These are phyloP conservation scores for Fusarium nygamai DNA, from an alignment of 2,329 filamentous ascomycete genomes.

Conservation along the genomic window DNA sequence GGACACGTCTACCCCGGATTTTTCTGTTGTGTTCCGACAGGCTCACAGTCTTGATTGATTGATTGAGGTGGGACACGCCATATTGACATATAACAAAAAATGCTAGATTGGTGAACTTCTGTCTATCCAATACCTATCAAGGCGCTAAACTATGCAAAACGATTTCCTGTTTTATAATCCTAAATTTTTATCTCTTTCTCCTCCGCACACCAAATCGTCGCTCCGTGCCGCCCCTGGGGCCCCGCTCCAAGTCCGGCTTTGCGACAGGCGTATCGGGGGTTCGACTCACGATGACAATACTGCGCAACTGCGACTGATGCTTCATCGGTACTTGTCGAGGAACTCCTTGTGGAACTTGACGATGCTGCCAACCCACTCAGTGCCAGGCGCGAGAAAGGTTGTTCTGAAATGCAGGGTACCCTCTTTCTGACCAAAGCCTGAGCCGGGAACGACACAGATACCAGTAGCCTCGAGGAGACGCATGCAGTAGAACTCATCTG, in stretches of 20 bases:
- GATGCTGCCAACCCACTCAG: constrained; percentile 90
- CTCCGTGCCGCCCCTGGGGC: constrained; percentile 2
- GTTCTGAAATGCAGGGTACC: constrained; percentile 94
- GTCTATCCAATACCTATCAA: constrained; percentile 26
- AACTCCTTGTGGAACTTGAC: constrained; percentile 92
- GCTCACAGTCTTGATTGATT: neutral
- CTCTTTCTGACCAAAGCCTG: constrained; percentile 93
- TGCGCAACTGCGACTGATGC: neutral
- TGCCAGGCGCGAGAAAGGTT: constrained; percentile 95
- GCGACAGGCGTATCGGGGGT: neutral
- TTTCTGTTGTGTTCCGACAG: neutral
- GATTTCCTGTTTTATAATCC: constrained; percentile 3
- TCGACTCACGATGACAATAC: neutral
- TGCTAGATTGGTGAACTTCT: constrained; percentile 30
- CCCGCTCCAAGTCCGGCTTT: constrained; percentile 9
- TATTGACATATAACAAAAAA: constrained; percentile 15
- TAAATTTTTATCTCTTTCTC: neutral
- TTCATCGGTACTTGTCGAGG: constrained; percentile 78
- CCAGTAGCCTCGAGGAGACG: constrained; percentile 91
- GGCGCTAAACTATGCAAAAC: constrained; percentile 32
- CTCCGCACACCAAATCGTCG: constrained; percentile 4
- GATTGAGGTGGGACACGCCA: neutral
- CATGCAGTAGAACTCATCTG: constrained; percentile 96
- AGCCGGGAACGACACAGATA: constrained; percentile 91
- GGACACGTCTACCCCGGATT: neutral